Conservation (phyloP, 768 basidiomycete genomes). For the Thelephora aurantiotincta region DNA sequence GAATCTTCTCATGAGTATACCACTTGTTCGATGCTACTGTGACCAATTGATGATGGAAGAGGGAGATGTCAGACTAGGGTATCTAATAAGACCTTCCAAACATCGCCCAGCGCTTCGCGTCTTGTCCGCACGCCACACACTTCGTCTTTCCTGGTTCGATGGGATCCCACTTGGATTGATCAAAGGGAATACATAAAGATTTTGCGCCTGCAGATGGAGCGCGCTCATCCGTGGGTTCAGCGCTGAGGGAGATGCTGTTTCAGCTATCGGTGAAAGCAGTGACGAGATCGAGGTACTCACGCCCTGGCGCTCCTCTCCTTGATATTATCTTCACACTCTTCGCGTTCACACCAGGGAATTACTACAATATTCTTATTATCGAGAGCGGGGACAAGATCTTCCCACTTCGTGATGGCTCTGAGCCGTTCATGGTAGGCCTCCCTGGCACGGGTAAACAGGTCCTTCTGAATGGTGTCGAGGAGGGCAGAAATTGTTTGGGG, state of each 20-base stretch:
- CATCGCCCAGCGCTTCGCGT: conserved; percentile 93
- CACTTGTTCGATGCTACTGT: background rate
- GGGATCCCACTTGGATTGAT: conserved; percentile 69
- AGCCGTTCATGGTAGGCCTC: conserved; percentile 57
- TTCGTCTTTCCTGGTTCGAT: conserved; percentile 79
- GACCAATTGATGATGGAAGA: too few relatives aligned
- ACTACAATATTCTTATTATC: conserved; percentile 80
- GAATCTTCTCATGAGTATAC: background rate
- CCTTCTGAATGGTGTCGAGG: conserved; percentile 75
- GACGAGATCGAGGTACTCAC: conserved; percentile 30
- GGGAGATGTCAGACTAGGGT: background rate
- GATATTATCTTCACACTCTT: conserved; percentile 93
- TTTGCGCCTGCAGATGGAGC: conserved; percentile 97
- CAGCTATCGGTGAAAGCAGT: background rate
- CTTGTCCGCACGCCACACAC: conserved; percentile 77
- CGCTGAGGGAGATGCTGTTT: conserved; percentile 24
- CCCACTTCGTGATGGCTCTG: conserved; percentile 72
- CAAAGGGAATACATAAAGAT: conserved; percentile 91
- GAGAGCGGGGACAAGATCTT: conserved; percentile 81
- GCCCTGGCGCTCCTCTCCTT: conserved; percentile 83
- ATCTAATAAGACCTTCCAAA: conserved; percentile 80
- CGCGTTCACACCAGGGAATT: conserved; percentile 93
- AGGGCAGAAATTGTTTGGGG: conserved; percentile 39
- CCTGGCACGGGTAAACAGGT: conserved; percentile 77
- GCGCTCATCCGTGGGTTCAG: conserved; percentile 83